Evolutionary conservation across 169 alveolate genomes (phyloP), one percentile per base, ranked within the genome.

Genomic region (Plasmodium cynomolgi): DNA sequence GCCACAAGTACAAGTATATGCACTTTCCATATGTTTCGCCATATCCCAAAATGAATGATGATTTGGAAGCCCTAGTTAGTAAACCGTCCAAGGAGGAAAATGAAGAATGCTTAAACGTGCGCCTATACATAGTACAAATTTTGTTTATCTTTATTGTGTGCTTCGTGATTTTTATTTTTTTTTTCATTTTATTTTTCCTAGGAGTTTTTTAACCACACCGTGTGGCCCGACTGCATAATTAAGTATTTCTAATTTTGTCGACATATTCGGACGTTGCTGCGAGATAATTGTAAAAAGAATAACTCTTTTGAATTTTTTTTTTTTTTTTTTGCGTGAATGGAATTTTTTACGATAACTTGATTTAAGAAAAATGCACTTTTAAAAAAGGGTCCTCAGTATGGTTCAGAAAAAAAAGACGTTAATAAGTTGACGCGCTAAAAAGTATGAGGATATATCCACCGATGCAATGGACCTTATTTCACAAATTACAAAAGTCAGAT

Each of bases 151-250:
- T 86, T 86, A 75, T 86, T 47, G 86, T 86, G 44, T 86, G 93
- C 26, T 86, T 86, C 81, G 93, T 86, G 33, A 86, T 86, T 77
- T 86, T 86, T 77, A 39, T 86, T 75, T 77, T 86, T 56, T 86
- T 86, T 84, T 86, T 86, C 47, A 86, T 86, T 50, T 86, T 86
- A 86, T 86, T 86, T 86, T 86, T 86, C 71, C 85, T 86, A 75
- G 93, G 93, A n/a, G 93, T 86, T 75, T 86, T 86, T 50, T 86
- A 44, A 86, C 71, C 41, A 75, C 44, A 34, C 50, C 9, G 7
- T 73, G 33, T 84, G 58, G 62, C 44, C 47, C 29, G 71, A 68
- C 50, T 13, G 39, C 41, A 20, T 39, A 68, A 20, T n/a, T 62
- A 26, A 83, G 56, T 68, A 83, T 62, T 58, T 33, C 41, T 50